A percentile compares a stretch with the other conserved stretches of the same genome.
phyloP scores from a whole-genome alignment of 2,329 filamentous ascomycete species.

The Hypocrella siamensis region DNA sequence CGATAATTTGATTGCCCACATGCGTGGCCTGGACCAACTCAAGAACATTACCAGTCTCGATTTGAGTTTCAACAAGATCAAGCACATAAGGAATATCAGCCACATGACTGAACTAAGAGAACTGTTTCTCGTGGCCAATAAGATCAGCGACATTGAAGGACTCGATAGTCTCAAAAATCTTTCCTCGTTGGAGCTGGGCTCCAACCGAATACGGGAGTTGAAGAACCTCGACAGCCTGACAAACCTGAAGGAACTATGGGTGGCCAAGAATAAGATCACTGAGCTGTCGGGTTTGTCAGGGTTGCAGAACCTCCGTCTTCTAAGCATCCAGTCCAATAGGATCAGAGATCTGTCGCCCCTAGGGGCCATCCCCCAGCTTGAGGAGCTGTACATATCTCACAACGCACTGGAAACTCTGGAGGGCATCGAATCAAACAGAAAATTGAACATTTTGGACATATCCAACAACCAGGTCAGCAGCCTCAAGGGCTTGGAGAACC shows the following conservation, averaged over 20 bases:
- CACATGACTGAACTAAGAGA: slow-evolving; percentile 67
- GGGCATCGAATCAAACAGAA: slow-evolving; percentile 51
- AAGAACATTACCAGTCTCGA: slow-evolving; percentile 66
- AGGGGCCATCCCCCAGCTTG: slow-evolving; percentile 55
- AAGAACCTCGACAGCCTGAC: slow-evolving; percentile 65
- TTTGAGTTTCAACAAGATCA: slow-evolving; percentile 97
- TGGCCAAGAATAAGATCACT: slow-evolving; percentile 93
- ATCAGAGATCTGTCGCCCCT: slow-evolving; percentile 67
- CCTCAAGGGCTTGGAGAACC: slow-evolving; percentile 52
- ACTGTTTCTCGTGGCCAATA: slow-evolving; percentile 88
- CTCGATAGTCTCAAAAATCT: slow-evolving; percentile 61
- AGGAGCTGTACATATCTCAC: slow-evolving; percentile 92
- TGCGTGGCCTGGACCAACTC: slow-evolving; percentile 68
- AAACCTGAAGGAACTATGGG: slow-evolving; percentile 77
- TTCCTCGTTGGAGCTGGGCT: slow-evolving; percentile 76
- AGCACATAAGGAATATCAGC: slow-evolving; percentile 82
- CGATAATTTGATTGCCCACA: slow-evolving; percentile 83
- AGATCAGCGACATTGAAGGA: slow-evolving; percentile 75
- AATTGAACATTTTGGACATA: slow-evolving; percentile 70
- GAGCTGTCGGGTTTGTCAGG: slow-evolving; percentile 62
- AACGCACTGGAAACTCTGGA: slow-evolving; percentile 70
- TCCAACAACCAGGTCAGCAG: slow-evolving; percentile 73
- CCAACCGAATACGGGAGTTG: slow-evolving; percentile 81
- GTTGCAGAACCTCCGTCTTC: slow-evolving; percentile 65
- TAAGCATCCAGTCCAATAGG: slow-evolving; percentile 92